Base-by-base conservation (phyloP, 305 asterid species). In the Fraxinus albicans region DNA sequence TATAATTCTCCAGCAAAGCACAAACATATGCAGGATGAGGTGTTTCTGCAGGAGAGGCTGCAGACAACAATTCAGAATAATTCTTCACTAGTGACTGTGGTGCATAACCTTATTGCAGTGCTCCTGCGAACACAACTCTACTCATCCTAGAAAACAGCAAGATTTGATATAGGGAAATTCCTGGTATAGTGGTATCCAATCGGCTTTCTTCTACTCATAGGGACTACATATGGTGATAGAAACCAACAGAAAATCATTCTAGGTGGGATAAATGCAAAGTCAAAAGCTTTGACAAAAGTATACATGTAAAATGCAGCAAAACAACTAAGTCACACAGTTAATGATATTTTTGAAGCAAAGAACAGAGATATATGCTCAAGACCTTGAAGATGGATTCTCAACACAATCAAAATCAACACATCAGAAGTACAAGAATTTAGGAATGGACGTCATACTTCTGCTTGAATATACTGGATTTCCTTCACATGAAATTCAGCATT, bases 401-500 rank as follows among this genome's bases (percentile, higher is more conserved):
- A 17, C 33, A 33, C n/a, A 17, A 55, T n/a, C 23, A 53, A 53
- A 53, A 53, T 53, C 79, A 58, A n/a, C 74, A 67, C 23, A 31
- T 29, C 19, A 55, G 4, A 53, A 55, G 29, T 6, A 1, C 3
- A 3, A 82, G 55, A 80, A 73, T n/a, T 79, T 70, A 63, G 40
- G 35, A 70, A 63, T 7, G 5, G 23, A 27, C 72, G 78, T 69
- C 91, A 78, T 92, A 95, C 98, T 85, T 95, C 98, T 77, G 98
- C 97, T 88, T 95, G 97, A 83, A 95, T 93, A 82, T 92, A 95
- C 87, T 91, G 98, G 86, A 94, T 95, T 88, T 95, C 98, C 93
- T 92, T 95, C 86, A 95, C 98, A 82, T 85, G 91, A 86, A 93
- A 93, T 84, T 92, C 95, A 83, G 98, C 96, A 82, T 92, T 89